Evolutionary conservation across 768 basidiomycete genomes (phyloP).

Genomic region (Termitomyces heimii): DNA sequence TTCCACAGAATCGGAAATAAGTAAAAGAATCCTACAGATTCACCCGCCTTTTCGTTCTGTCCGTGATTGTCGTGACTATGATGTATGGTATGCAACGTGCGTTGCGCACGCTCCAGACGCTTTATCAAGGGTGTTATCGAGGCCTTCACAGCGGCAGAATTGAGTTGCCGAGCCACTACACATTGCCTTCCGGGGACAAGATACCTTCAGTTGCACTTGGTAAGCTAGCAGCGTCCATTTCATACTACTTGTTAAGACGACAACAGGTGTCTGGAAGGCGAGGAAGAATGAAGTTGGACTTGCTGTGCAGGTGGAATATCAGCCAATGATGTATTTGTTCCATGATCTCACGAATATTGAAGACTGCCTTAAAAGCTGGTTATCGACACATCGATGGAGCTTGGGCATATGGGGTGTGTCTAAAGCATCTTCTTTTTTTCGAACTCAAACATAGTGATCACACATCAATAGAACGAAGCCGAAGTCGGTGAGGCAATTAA

Average conservation of each 20-base stretch:
- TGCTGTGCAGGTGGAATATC: slow-evolving; percentile 49
- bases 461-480: slow-evolving; percentile 49
- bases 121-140: slow-evolving; percentile 3
- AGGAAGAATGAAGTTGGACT: slow-evolving; percentile 51
- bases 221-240: slow-evolving; percentile 15
- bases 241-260: background rate
- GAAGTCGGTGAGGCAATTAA: slow-evolving; percentile 62
- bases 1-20: background rate
- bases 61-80: slow-evolving; percentile 5
- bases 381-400: slow-evolving; percentile 74
- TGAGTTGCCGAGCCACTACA: slow-evolving; percentile 42
- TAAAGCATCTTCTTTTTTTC: background rate
- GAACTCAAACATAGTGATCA: background rate
- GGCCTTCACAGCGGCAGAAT: slow-evolving; percentile 1
- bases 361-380: slow-evolving; percentile 55
- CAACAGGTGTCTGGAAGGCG: slow-evolving; percentile 60
- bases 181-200: slow-evolving; percentile 58
- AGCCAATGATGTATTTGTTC: background rate
- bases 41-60: slow-evolving; percentile 43
- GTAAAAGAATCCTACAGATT: slow-evolving; percentile 16
- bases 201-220: slow-evolving; percentile 67
- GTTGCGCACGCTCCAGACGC: background rate
- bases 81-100: slow-evolving; percentile 2
- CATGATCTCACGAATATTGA: background rate
- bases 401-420: slow-evolving; percentile 57